Percentiles rank a stretch among this genome's conserved stretches.
These are phyloP conservation scores for Colletotrichum tofieldiae DNA, from an alignment of 2,329 filamentous ascomycete genomes.

Conservation along the genomic window DNA sequence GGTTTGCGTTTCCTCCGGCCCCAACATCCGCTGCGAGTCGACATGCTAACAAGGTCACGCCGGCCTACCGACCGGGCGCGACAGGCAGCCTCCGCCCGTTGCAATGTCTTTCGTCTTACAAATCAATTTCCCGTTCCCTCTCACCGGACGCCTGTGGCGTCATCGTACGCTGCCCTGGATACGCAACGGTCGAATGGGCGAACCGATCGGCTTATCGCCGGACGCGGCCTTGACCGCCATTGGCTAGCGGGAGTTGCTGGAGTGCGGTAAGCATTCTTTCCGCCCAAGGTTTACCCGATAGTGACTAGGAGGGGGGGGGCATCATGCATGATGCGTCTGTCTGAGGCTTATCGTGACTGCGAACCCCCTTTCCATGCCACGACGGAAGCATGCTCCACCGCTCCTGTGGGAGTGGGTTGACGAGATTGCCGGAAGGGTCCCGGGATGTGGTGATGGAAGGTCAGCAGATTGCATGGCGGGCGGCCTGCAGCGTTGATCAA, in stretches of 20 bases:
- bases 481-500: background rate
- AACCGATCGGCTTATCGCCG: conserved; percentile 21
- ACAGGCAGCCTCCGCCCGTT: too few species aligned
- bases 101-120: background rate
- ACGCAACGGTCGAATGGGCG: background rate
- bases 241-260: background rate
- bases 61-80: background rate
- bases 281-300: background rate
- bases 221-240: background rate
- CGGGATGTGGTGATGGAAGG: background rate
- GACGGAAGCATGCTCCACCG: background rate
- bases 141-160: background rate
- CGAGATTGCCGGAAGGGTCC: background rate
- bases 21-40: background rate
- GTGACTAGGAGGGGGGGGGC: background rate
- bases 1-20: background rate
- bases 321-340: background rate
- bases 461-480: background rate
- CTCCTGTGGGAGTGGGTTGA: background rate
- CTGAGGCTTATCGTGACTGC: background rate
- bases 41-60: background rate
- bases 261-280: background rate
- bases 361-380: background rate
- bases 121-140: background rate
- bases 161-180: too few species aligned